Conservation (phyloP, 2,329 filamentous ascomycete genomes). For the Stagonosporopsis chrysanthemi region DNA sequence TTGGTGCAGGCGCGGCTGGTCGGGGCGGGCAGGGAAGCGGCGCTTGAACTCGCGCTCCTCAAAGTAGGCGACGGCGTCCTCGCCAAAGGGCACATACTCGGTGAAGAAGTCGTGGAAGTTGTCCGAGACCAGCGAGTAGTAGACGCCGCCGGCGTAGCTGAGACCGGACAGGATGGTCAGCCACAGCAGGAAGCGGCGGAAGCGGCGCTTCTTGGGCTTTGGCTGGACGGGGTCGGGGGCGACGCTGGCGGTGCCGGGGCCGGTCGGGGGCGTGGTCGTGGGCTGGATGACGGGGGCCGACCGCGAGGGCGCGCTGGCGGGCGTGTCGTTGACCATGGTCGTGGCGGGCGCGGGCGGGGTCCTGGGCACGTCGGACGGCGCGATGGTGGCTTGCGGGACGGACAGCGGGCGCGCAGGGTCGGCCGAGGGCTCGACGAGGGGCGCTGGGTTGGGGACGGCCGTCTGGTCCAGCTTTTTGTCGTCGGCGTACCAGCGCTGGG, state of each 20-base stretch:
- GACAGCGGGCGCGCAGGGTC: conserved; percentile 46
- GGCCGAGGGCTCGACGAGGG: conserved; percentile 49
- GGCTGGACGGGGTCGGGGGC: conserved; percentile 55
- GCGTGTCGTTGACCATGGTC: conserved; percentile 31
- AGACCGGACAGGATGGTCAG: conserved; percentile 77
- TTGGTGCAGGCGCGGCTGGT: conserved; percentile 52
- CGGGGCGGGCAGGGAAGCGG: conserved; percentile 69
- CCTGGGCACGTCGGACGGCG: conserved; percentile 58
- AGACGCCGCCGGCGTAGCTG: conserved; percentile 86
- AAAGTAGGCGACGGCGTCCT: conserved; percentile 92
- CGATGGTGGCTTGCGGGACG: conserved; percentile 51
- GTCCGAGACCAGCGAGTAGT: conserved; percentile 91
- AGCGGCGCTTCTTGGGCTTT: conserved; percentile 68
- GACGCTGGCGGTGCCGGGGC: conserved; percentile 52
- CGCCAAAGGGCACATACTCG: conserved; percentile 92
- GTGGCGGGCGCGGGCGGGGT: conserved; percentile 54
- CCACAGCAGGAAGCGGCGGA: conserved; percentile 79
- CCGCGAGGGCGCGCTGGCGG: conserved; percentile 38
- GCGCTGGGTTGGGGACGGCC: conserved; percentile 46
- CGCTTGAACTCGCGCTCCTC: conserved; percentile 94
- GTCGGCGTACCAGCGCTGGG: conserved; percentile 61
- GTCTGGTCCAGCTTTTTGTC: conserved; percentile 53
- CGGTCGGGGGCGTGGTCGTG: conserved; percentile 50
- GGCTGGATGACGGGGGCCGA: conserved; percentile 43
- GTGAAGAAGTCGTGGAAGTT: conserved; percentile 99